Evolutionary conservation across 805 yeast genomes (phyloP).

Genomic region (Kluyveromyces aestuarii): DNA sequence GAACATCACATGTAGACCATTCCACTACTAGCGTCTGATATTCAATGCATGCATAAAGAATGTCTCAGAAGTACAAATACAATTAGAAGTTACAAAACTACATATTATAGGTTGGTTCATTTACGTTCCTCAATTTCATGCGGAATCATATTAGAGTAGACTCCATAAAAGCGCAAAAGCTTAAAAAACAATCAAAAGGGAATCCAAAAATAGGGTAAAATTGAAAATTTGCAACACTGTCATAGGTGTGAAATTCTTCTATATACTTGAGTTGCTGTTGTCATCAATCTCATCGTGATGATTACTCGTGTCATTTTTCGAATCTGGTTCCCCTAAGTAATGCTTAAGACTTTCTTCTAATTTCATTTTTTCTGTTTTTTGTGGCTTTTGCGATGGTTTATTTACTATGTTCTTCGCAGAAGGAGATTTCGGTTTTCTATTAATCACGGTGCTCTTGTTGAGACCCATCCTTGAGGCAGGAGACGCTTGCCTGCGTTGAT

Average conservation of each 20-base stretch:
- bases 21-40: background rate
- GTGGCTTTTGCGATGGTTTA: background rate
- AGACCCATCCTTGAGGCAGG: background rate
- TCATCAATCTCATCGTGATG: background rate
- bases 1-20: background rate
- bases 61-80: background rate
- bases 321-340: background rate
- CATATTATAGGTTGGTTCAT: background rate
- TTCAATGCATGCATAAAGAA: background rate
- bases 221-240: background rate
- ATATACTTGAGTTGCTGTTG: background rate
- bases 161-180: background rate
- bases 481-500: slow-evolving; percentile 2
- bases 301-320: background rate
- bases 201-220: background rate
- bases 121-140: background rate
- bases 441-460: background rate
- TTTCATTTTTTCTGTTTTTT: background rate
- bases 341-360: background rate
- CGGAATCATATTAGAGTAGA: too few relatives aligned
- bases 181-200: background rate
- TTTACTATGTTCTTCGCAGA: background rate
- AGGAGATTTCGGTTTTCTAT: slow-evolving; percentile 1
- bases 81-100: background rate
- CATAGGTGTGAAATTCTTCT: background rate